Evolutionary conservation across 768 basidiomycete genomes (phyloP), one percentile per base, ranked within the genome.

Genomic region (Rhizopogon salebrosus): DNA sequence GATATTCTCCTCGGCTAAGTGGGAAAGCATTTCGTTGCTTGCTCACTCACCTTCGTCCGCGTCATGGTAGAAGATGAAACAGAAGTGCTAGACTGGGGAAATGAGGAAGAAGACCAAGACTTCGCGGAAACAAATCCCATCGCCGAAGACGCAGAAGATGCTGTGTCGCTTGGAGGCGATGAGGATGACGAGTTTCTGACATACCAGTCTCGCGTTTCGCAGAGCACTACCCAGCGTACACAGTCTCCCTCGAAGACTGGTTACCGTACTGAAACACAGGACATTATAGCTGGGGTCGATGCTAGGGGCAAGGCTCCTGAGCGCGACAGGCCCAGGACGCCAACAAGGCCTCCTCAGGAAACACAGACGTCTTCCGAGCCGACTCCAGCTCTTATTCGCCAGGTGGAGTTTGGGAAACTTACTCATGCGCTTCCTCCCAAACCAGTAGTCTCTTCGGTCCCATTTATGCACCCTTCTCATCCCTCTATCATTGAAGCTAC

Each of bases 351-450:
- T 46, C 43, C 20, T 16, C 39, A 41, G 40, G 49, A 45, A 23
- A 29, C 40, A 22, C 40, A 42, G 40, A 55, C 52, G 3, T 58
- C 62, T 27, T 22, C 54, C 3, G 57, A 65, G 48, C 65, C 60
- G 26, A 56, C 68, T 13, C 60, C 64, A 22, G 48, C 61, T 24
- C 58, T 63, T 29, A 43, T 52, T 37, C 71, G 65, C 9, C 27
- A 60, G 23, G 60, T 50, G 16, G 54, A 69, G 23, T 59, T 70
- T 50, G 68, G 71, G 41, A 73, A 79, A 46, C 63, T 85, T 41
- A 80, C 76, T n/a, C 85, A 87, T 62, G 83, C 83, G 26, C 72
- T 87, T 16, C 85, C 85, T 18, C 80, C 85, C 3, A 87, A 87
- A 66, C 85, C 85, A 41, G 71, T 78, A 29, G 70, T 77, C 41